Evolutionary conservation across 805 yeast species (phyloP).

Genomic region (Cyberlindnera xishuangbannaensis): DNA sequence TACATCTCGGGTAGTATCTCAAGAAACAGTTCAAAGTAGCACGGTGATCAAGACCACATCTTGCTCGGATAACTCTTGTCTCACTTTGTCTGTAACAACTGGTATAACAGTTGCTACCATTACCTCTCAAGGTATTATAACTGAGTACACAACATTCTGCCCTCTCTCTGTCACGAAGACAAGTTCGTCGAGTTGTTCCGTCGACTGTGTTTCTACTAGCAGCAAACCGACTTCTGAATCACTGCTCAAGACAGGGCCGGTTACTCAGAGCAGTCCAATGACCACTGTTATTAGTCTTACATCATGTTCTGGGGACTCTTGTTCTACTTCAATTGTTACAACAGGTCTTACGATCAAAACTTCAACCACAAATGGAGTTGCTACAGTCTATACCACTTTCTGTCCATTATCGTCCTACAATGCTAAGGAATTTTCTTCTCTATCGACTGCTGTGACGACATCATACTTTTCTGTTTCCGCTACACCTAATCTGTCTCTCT

Average conservation of each 20-base stretch:
- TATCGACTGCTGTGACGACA: too few species aligned
- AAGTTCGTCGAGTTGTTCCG: constrained; percentile 1
- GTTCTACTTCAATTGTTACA: constrained; percentile 22
- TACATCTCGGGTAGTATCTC: too few species aligned
- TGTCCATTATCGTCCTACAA: too few species aligned
- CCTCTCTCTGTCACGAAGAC: constrained; percentile 23
- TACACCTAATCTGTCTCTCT: too few species aligned
- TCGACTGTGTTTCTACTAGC: not conserved
- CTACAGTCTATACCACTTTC: constrained; percentile 30
- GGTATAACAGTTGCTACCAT: constrained; percentile 27
- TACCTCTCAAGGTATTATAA: constrained; percentile 27
- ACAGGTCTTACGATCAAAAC: constrained; percentile 24
- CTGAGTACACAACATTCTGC: constrained; percentile 38
- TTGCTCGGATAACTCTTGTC: too few species aligned
- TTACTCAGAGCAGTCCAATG: too few species aligned
- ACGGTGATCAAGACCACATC: too few species aligned
- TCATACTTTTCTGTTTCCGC: too few species aligned
- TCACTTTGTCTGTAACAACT: constrained; percentile 12
- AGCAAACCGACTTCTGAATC: constrained; percentile 1
- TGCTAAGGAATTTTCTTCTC: too few species aligned
- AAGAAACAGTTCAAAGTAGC: too few species aligned
- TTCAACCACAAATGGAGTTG: constrained; percentile 23
- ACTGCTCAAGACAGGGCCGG: too few species aligned
- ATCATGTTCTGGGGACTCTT: constrained; percentile 19
- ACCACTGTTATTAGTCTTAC: constrained; percentile 13